phyloP scores from a whole-genome alignment of 495 filamentous ascomycete genomes.

The Xylaria palmicola region DNA sequence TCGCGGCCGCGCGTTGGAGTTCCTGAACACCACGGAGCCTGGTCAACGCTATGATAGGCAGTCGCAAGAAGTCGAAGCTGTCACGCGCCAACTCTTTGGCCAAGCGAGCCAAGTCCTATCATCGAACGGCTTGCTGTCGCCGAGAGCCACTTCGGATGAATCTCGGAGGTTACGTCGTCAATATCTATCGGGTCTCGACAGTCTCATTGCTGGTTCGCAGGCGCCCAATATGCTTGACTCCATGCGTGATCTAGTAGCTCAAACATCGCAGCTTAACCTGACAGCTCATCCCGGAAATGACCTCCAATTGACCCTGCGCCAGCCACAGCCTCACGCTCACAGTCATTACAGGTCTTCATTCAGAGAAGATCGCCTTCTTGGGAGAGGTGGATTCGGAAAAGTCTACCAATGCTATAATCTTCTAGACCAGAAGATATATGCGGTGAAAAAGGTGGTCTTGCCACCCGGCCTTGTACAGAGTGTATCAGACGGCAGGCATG shows the following conservation, averaged over 20 bases:
- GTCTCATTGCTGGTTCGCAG: slow-evolving; percentile 20
- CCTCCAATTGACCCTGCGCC: slow-evolving; percentile 18
- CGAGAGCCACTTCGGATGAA: slow-evolving; percentile 18
- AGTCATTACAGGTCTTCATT: slow-evolving; percentile 32
- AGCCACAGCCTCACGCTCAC: not conserved
- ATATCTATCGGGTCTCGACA: slow-evolving; percentile 28
- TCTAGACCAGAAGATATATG: slow-evolving; percentile 53
- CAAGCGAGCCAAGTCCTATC: slow-evolving; percentile 23
- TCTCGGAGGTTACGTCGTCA: slow-evolving; percentile 16
- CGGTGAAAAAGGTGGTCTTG: slow-evolving; percentile 56
- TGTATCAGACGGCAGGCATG: slow-evolving; percentile 46
- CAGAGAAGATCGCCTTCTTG: slow-evolving; percentile 37
- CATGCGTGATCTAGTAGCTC: slow-evolving; percentile 24
- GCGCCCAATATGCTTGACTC: slow-evolving; percentile 12
- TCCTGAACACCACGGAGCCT: slow-evolving; percentile 25
- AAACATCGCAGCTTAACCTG: slow-evolving; percentile 21
- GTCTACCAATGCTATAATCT: slow-evolving; percentile 55
- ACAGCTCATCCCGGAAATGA: slow-evolving; percentile 23
- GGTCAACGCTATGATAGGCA: slow-evolving; percentile 26
- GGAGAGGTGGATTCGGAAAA: slow-evolving; percentile 55
- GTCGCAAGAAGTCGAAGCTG: slow-evolving; percentile 25
- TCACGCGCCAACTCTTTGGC: slow-evolving; percentile 23
- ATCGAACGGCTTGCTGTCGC: slow-evolving; percentile 24
- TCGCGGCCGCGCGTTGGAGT: slow-evolving; percentile 28
- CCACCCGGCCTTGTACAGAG: slow-evolving; percentile 48